A percentile compares a stretch with the other conserved stretches of the same genome.
phyloP scores from a whole-genome alignment of 2,329 filamentous ascomycete genomes.

The Arachnomyces sp. region DNA sequence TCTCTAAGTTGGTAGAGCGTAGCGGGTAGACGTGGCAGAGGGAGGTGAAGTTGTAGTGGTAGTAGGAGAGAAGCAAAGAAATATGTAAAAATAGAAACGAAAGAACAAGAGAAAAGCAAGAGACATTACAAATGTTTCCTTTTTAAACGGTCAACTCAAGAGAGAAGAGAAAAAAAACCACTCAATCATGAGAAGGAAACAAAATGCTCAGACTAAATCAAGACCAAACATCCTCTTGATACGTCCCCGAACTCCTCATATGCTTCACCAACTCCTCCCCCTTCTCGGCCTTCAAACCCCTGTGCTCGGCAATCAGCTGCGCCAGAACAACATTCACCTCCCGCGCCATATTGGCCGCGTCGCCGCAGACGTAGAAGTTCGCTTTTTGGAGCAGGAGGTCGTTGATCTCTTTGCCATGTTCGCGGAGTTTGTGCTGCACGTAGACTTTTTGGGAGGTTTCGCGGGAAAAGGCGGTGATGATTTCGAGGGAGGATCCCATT shows the following conservation, averaged over 20 bases:
- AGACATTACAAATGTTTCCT: neutral
- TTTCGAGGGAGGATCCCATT: conserved; percentile 79
- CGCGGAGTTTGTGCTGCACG: conserved; percentile 85
- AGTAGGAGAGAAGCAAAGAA: conserved; percentile 1
- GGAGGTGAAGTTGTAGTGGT: neutral
- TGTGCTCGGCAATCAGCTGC: conserved; percentile 77
- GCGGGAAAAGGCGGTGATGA: conserved; percentile 93
- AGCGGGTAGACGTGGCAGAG: neutral
- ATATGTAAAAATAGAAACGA: neutral
- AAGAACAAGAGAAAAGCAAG: neutral
- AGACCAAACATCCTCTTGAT: conserved; percentile 76
- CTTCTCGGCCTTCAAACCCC: conserved; percentile 74
- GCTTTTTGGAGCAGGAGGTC: conserved; percentile 74
- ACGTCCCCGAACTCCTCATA: conserved; percentile 90
- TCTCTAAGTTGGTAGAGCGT: no score
- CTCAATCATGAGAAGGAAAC: conserved; percentile 12
- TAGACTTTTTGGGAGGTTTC: conserved; percentile 85
- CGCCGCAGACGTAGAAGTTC: conserved; percentile 97
- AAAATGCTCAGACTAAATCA: conserved; percentile 22
- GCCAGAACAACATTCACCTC: conserved; percentile 83
- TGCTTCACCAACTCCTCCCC: conserved; percentile 94
- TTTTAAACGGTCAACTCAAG: conserved; percentile 3
- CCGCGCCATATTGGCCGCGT: conserved; percentile 93
- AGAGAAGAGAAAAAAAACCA: conserved; percentile 10
- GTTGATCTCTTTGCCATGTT: conserved; percentile 75